Evolutionary conservation across 768 basidiomycete species (phyloP).

Genomic region (Leccinum fibrillosum): DNA sequence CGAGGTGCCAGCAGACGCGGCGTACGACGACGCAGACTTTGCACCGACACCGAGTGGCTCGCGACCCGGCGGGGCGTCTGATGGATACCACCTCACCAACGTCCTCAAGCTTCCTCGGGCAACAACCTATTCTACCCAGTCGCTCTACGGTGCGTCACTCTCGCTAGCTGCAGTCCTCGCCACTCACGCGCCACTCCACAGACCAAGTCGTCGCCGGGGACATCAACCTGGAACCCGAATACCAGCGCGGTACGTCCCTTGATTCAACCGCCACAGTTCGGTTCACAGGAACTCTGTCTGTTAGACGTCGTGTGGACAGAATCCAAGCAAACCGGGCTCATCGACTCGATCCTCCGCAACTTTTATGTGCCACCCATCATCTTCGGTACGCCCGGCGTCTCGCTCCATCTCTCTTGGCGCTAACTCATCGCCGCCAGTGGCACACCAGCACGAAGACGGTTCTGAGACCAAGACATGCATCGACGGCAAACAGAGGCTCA

Average conservation of each 20-base stretch:
- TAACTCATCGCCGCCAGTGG: slow-evolving; percentile 37
- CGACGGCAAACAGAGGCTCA: slow-evolving; percentile 80
- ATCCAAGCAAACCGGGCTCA: slow-evolving; percentile 66
- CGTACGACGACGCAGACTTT: slow-evolving; percentile 11
- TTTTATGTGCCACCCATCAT: slow-evolving; percentile 80
- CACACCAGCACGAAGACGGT: slow-evolving; percentile 53
- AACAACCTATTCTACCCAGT: slow-evolving; percentile 61
- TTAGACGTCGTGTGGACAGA: slow-evolving; percentile 80
- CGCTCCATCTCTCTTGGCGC: not conserved
- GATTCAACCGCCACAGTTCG: not conserved
- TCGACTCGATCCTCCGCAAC: slow-evolving; percentile 77
- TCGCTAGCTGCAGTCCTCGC: not conserved
- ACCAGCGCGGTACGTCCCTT: slow-evolving; percentile 58
- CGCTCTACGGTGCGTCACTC: slow-evolving; percentile 45
- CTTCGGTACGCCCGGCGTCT: slow-evolving; percentile 46
- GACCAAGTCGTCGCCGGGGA: slow-evolving; percentile 64
- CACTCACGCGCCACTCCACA: slow-evolving; percentile 21
- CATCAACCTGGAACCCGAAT: slow-evolving; percentile 73
- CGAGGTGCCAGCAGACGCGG: slow-evolving; percentile 12
- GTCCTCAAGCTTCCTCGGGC: slow-evolving; percentile 55
- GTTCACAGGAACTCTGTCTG: not conserved
- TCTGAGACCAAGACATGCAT: slow-evolving; percentile 65
- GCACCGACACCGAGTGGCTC: not conserved
- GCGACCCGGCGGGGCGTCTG: not conserved
- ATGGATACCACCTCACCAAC: slow-evolving; percentile 35